Evolutionary conservation across 805 yeast species (phyloP), one percentile per base, ranked within the genome.

Genomic region (Yarrowia sp.): DNA sequence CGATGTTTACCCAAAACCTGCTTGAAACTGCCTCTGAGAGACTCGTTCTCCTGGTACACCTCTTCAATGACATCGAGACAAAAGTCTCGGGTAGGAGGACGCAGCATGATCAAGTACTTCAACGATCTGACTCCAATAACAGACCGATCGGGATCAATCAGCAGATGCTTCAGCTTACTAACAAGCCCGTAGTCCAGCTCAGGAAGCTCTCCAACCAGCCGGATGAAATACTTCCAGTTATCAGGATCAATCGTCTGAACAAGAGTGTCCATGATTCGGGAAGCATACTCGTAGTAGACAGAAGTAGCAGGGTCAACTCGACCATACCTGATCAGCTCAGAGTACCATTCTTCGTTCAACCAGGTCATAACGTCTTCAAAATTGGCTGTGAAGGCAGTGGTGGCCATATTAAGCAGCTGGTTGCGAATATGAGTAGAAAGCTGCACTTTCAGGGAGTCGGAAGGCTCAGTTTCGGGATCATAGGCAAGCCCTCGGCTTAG

Each of bases 281-380:
- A 82, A 0, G 94, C 85, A 89, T 96, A 92, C 68, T 82, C 80
- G 68, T 84, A 77, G 76, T 95, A 95, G 13, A 60, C 47, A 12
- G 73, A 64, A 67, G 71, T 70, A n/a, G 56, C 66, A 71, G 33
- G 65, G 66, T 19, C 56, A 9, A 63, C 70, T 8, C 69, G 46
- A 70, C 71, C 34, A 69, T 72, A 9, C 72, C 75, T 71, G 69
- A 69, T 40, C 77, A 74, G 79, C 73, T 88, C 90, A 60, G 85
- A 81, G 78, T 86, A 87, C 96, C 97, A 95, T 76, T 95, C 99
- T 78, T 95, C 99, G 73, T 90, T 93, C 67, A 95, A 79, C 99
- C 99, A 95, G 70, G 90, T 92, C 44, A 94, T 86, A 19, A 92
- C 87, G 42, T 88, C 78, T 69, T 91, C 96, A 13, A 93, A 82